A percentile compares a stretch with the other conserved stretches of the same genome.
These are phyloP conservation scores for Mortierella alpina DNA, from an alignment of 192 early-diverging fungal genomes.

Conservation along the genomic window DNA sequence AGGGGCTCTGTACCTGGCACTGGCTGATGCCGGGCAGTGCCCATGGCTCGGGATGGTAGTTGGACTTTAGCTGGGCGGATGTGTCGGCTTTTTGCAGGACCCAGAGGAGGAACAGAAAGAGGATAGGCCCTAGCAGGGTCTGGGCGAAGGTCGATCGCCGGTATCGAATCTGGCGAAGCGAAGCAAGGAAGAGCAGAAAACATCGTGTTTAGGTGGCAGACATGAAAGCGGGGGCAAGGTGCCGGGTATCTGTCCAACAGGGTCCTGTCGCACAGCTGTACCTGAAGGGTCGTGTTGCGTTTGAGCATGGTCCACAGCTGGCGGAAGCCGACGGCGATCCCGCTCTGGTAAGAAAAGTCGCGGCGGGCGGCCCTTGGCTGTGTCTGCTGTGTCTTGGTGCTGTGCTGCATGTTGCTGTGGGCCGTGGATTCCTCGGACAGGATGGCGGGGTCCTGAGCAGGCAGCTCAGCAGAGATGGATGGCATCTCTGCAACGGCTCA, in stretches of 20 bases:
- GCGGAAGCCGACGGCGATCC: conserved; percentile 47
- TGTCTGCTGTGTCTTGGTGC: neutral
- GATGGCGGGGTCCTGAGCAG: neutral
- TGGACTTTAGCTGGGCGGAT: conserved; percentile 27
- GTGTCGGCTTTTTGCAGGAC: conserved; percentile 65
- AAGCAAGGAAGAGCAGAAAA: neutral
- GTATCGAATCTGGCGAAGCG: conserved; percentile 61
- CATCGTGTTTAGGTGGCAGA: too few relatives aligned
- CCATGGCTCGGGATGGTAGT: conserved; percentile 59
- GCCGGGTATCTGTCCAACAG: neutral
- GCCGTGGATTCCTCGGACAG: neutral
- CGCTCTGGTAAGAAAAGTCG: conserved; percentile 33
- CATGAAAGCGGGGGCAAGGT: neutral
- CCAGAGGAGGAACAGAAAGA: conserved; percentile 75
- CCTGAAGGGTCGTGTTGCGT: conserved; percentile 75
- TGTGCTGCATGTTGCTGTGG: neutral
- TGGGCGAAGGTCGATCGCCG: conserved; percentile 63
- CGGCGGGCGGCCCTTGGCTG: neutral
- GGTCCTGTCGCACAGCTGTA: conserved; percentile 11
- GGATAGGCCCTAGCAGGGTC: conserved; percentile 69
- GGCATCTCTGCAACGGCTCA: neutral
- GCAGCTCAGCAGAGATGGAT: neutral
- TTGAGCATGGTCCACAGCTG: conserved; percentile 77
- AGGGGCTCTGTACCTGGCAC: conserved; percentile 47
- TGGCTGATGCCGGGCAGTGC: conserved; percentile 50